Percentiles rank a stretch among this genome's conserved stretches.
Evolutionary conservation across 805 yeast species (phyloP).

Genomic region (Candida palmyrensis): DNA sequence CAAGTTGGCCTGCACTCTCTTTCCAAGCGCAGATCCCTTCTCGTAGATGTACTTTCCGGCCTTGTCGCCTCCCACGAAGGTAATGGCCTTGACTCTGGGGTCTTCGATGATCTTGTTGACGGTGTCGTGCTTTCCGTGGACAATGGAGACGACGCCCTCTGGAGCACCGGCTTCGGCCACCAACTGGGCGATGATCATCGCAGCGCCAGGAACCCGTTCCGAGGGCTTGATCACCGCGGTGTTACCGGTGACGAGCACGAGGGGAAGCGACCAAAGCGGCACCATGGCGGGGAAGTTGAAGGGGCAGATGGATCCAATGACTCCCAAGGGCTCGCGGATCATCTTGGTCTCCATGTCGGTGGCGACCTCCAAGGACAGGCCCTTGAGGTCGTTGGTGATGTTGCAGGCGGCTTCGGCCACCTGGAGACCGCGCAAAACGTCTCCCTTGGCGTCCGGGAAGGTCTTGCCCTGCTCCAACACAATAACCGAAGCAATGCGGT

Average conservation of each 20-base stretch:
- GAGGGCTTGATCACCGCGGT: conserved; percentile 58
- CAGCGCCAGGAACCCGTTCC: conserved; percentile 80
- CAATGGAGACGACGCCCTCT: conserved; percentile 64
- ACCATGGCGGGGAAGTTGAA: conserved; percentile 87
- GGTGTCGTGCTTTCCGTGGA: conserved; percentile 70
- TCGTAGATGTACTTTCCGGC: conserved; percentile 73
- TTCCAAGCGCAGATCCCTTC: conserved; percentile 61
- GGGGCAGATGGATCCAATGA: conserved; percentile 73
- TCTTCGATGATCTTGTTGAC: conserved; percentile 68
- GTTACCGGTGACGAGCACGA: conserved; percentile 66
- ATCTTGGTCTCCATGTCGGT: conserved; percentile 72
- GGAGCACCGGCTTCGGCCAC: conserved; percentile 73
- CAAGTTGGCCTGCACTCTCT: conserved; percentile 71
- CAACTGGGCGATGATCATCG: conserved; percentile 67
- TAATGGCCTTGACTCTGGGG: conserved; percentile 69
- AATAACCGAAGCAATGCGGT: conserved; percentile 55
- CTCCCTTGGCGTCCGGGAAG: conserved; percentile 67
- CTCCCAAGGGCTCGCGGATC: conserved; percentile 73
- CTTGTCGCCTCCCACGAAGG: conserved; percentile 75
- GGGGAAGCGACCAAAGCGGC: conserved; percentile 63
- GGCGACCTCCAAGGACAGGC: conserved; percentile 61
- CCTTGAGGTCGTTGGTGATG: conserved; percentile 59
- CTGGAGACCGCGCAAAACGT: conserved; percentile 70
- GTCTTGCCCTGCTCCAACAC: conserved; percentile 61
- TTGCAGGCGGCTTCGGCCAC: conserved; percentile 74